Evolutionary conservation across 148 eudicot species (phyloP).

Genomic region (Camellia lanceoleosa): DNA sequence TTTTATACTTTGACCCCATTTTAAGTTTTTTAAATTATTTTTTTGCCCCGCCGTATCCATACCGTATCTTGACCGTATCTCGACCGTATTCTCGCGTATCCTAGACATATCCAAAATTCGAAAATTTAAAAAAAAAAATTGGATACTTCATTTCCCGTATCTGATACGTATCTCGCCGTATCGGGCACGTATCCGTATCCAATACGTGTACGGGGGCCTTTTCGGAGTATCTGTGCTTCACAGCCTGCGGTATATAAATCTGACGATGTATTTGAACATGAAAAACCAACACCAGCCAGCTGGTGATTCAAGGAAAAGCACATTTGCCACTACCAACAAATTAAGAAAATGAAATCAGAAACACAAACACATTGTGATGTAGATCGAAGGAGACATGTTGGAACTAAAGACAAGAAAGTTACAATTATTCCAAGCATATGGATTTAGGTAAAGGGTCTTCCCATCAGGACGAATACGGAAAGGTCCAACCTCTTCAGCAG

Average conservation of each 20-base stretch:
- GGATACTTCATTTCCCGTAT: no score
- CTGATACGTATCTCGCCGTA: no score
- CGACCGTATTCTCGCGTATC: no score
- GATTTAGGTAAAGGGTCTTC: constrained; percentile 58
- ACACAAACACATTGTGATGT: neutral
- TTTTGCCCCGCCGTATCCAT: no score
- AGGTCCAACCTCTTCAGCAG: constrained; percentile 93
- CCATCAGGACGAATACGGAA: constrained; percentile 68
- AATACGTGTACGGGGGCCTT: no score
- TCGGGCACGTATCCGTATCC: no score
- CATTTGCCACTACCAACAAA: constrained; percentile 71
- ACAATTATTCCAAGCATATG: constrained; percentile 89
- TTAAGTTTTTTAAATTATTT: no score
- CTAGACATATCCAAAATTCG: no score
- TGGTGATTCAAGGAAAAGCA: constrained; percentile 94
- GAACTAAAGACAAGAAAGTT: neutral
- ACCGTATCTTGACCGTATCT: no score
- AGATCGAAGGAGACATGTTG: constrained; percentile 3
- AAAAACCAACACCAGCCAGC: constrained; percentile 79
- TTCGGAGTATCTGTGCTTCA: no score
- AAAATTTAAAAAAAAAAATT: no score
- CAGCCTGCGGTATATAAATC: constrained; percentile 61
- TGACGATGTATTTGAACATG: constrained; percentile 75
- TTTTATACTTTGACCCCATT: no score
- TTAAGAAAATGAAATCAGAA: constrained; percentile 12